Conservation (phyloP, 257 asterid genomes). For the Salvia hispanica region DNA sequence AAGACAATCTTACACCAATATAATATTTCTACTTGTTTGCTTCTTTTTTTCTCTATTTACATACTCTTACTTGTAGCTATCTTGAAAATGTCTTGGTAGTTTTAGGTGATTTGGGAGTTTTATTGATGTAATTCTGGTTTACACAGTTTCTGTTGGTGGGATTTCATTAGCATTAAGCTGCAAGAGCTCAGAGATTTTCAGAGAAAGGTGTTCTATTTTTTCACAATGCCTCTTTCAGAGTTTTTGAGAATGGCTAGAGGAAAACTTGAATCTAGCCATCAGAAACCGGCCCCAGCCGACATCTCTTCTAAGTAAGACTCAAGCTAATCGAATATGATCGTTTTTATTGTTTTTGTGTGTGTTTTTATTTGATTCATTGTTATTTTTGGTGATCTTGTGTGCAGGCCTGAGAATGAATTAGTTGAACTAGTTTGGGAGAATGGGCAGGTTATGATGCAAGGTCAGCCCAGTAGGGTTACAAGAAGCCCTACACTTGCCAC, state of each 20-base stretch:
- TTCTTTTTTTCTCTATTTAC: conserved; percentile 15
- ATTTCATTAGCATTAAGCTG: conserved; percentile 23
- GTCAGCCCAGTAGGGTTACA: conserved; percentile 57
- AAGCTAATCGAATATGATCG: conserved; percentile 20
- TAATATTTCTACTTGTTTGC: conserved; percentile 17
- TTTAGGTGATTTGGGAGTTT: conserved; percentile 24
- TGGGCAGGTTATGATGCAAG: conserved; percentile 79
- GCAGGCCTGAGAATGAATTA: conserved; percentile 62
- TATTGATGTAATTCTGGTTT: conserved; percentile 28
- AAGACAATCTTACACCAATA: conserved; percentile 27
- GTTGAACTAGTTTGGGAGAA: conserved; percentile 85
- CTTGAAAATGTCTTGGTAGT: conserved; percentile 27
- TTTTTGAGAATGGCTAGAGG: conserved; percentile 71
- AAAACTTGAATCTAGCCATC: conserved; percentile 57
- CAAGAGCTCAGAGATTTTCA: conserved; percentile 23
- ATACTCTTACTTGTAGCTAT: conserved; percentile 17
- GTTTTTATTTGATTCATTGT: background rate
- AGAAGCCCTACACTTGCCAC: conserved; percentile 35
- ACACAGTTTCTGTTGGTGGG: conserved; percentile 26
- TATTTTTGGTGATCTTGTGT: conserved; percentile 18
- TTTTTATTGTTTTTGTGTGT: conserved; percentile 9
- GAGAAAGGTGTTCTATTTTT: conserved; percentile 23
- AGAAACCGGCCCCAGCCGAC: conserved; percentile 37
- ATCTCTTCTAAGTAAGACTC: conserved; percentile 50
- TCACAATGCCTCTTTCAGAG: conserved; percentile 84